phyloP scores from a whole-genome alignment of 2,329 filamentous ascomycete genomes.

The Monosporascus cannonballus region DNA sequence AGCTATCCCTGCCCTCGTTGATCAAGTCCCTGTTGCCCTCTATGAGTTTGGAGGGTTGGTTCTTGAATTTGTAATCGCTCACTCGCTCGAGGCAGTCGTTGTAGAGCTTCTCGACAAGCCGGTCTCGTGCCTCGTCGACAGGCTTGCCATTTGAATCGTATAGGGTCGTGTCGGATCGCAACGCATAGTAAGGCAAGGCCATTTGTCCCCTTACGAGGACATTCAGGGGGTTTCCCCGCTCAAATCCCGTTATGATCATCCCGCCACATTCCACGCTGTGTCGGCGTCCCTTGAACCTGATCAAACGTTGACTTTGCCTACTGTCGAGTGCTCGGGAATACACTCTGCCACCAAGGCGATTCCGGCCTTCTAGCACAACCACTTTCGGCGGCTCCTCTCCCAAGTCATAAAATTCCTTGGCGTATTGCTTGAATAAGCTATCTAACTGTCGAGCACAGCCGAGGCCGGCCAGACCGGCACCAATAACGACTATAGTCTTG shows the following conservation, averaged over 20 bases:
- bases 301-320: constrained; percentile 47
- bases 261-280: constrained; percentile 95
- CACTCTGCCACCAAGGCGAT: constrained; percentile 83
- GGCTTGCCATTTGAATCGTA: constrained; percentile 78
- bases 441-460: constrained; percentile 90
- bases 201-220: constrained; percentile 87
- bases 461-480: constrained; percentile 89
- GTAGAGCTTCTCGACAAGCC: constrained; percentile 83
- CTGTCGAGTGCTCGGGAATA: constrained; percentile 71
- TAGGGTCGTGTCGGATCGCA: constrained; percentile 76
- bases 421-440: constrained; percentile 75
- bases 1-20: constrained; percentile 73
- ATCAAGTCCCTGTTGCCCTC: constrained; percentile 80
- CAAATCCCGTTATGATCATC: constrained; percentile 97
- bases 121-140: constrained; percentile 73
- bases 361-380: constrained; percentile 78
- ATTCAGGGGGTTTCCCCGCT: constrained; percentile 90
- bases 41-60: constrained; percentile 61
- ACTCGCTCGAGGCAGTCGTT: constrained; percentile 92
- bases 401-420: constrained; percentile 56
- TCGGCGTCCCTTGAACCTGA: constrained; percentile 48
- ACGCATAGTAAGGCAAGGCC: constrained; percentile 74
- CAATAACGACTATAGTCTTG: constrained; percentile 79
- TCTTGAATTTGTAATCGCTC: constrained; percentile 81
- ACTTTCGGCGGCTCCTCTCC: constrained; percentile 68